Percentiles rank a stretch among this genome's conserved stretches.
Conservation (phyloP, 441 rosid genomes). For the Brassica hybrid region DNA sequence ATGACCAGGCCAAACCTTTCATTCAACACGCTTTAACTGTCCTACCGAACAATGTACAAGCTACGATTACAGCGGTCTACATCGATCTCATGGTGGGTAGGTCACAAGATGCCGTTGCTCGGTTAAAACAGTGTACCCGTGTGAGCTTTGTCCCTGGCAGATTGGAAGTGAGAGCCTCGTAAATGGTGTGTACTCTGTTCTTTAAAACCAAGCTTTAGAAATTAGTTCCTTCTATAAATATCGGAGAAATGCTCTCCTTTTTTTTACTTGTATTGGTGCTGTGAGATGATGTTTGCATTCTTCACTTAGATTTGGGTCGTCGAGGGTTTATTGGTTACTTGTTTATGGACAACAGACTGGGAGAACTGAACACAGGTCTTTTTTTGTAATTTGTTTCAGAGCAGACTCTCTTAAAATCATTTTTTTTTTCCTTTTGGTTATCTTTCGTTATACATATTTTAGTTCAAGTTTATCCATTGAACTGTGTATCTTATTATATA, state of each 20-base stretch:
- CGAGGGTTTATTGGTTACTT: background rate
- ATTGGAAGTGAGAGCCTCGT: constrained; percentile 49
- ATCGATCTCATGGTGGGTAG: constrained; percentile 76
- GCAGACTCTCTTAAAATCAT: too few species aligned
- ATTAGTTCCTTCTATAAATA: constrained; percentile 51
- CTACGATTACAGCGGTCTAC: constrained; percentile 77
- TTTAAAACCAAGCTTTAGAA: constrained; percentile 50
- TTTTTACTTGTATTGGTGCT: constrained; percentile 13
- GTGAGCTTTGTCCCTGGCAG: constrained; percentile 67
- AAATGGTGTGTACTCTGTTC: constrained; percentile 38
- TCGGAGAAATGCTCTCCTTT: constrained; percentile 22
- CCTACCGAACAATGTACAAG: constrained; percentile 70
- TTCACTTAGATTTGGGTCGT: constrained; percentile 30
- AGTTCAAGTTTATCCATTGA: too few species aligned
- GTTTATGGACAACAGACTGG: too few species aligned
- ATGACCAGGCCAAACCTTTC: constrained; percentile 65
- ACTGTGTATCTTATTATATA: too few species aligned
- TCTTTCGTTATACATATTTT: too few species aligned
- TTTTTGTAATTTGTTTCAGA: too few species aligned
- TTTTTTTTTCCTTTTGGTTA: too few species aligned
- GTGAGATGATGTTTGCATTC: constrained; percentile 26
- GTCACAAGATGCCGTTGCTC: constrained; percentile 76
- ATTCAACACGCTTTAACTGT: constrained; percentile 60
- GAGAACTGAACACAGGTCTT: too few species aligned
- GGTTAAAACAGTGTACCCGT: constrained; percentile 71